phyloP scores from a whole-genome alignment of 2,329 filamentous ascomycete species.

The Cercospora sesami region DNA sequence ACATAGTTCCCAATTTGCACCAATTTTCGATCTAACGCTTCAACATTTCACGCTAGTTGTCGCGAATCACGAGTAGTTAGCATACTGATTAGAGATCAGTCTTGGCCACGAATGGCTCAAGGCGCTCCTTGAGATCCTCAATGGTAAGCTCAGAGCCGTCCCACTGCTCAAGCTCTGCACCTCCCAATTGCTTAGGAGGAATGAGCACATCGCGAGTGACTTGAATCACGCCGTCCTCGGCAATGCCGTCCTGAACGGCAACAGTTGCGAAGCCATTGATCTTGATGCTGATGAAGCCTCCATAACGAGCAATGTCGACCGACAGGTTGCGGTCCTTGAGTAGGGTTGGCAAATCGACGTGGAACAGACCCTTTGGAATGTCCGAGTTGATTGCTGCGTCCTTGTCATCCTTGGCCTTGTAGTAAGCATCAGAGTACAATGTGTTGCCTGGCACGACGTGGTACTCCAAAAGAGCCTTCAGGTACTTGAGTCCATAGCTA shows the following conservation, averaged over 20 bases:
- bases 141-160: conserved; percentile 56
- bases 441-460: conserved; percentile 73
- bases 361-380: conserved; percentile 53
- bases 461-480: conserved; percentile 76
- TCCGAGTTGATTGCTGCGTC: conserved; percentile 36
- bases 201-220: conserved; percentile 72
- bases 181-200: conserved; percentile 63
- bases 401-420: conserved; percentile 43
- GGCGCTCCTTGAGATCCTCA: conserved; percentile 61
- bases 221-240: conserved; percentile 79
- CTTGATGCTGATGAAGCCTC: conserved; percentile 68
- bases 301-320: conserved; percentile 69
- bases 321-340: conserved; percentile 65
- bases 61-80: too few species aligned
- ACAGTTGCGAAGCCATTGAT: conserved; percentile 73
- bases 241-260: conserved; percentile 67
- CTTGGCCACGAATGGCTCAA: conserved; percentile 49
- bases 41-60: too few species aligned
- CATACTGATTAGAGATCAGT: conserved; percentile 28
- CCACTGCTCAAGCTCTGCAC: conserved; percentile 43
- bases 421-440: conserved; percentile 81
- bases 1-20: background rate
- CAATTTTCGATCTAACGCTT: too few species aligned
- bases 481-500: conserved; percentile 68
- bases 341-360: conserved; percentile 71